Evolutionary conservation across 306 rosid species (phyloP), one percentile per base, ranked within the genome.

Genomic region (Cicer cuneatum): DNA sequence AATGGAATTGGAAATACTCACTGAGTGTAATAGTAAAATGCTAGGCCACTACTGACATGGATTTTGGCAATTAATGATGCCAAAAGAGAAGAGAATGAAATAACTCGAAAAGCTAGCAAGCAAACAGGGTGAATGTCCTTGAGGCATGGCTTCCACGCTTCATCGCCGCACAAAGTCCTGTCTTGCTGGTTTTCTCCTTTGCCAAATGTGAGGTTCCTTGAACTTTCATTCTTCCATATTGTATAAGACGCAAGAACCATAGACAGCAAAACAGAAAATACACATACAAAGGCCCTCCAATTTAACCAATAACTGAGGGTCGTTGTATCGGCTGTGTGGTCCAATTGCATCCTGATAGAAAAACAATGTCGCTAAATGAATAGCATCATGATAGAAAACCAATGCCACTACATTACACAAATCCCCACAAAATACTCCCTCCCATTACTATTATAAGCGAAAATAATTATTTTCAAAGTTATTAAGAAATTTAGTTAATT

Each of bases 91-190:
- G 57, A 60, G 73, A 86, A 89, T 6, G 96, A 86, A 69, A 69
- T 29, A 53, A 88, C 57, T 19, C 96, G 86, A 72, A 78, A 89
- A 80, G 24, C 83, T 84, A 93, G 82, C 81, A 93, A 66, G 86
- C 89, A 87, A 58, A 79, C 13, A 7, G 98, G 95, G 59, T 90
- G 92, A 75, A 93, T 84, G 29, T 60, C 81, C 54, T 81, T 79
- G 72, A 93, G 78, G 82, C 95, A 90, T 46, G 95, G 95, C 74
- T 83, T 90, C 95, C 96, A 89, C 45, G 84, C 83, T 82, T 90
- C 88, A 79, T 78, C 82, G 39, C 86, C 82, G 19, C 62, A 35
- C 15, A 70, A 62, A 70, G 52, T 63, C 75, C 21, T 43, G 9
- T 76, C 85, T 71, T 54, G 86, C 59, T 45, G 84, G 83, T 67